Evolutionary conservation across 441 rosid genomes (phyloP).

Genomic region (Pelargonium myrrhifolium): DNA sequence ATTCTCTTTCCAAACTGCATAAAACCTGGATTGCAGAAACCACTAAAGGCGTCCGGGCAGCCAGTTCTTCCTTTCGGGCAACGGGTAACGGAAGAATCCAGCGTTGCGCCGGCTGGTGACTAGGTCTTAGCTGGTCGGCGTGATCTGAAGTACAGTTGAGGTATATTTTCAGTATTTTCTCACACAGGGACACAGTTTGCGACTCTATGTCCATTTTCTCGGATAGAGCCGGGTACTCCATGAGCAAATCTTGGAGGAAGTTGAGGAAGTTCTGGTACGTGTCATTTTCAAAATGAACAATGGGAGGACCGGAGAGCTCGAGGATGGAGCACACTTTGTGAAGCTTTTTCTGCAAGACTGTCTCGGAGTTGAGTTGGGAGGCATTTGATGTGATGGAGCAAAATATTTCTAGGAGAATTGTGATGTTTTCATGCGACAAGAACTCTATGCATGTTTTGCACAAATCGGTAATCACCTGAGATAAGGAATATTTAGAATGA

Average conservation of each 20-base stretch:
- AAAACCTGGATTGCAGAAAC: slow-evolving; percentile 53
- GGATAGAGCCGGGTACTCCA: slow-evolving; percentile 34
- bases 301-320: slow-evolving; percentile 73
- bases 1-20: slow-evolving; percentile 44
- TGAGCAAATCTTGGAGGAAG: slow-evolving; percentile 48
- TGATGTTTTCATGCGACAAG: slow-evolving; percentile 40
- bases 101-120: slow-evolving; percentile 30
- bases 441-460: slow-evolving; percentile 43
- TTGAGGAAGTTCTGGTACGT: slow-evolving; percentile 64
- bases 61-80: slow-evolving; percentile 71
- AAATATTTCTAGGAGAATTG: slow-evolving; percentile 46
- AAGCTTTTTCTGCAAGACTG: slow-evolving; percentile 52
- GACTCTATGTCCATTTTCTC: slow-evolving; percentile 50
- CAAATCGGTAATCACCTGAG: slow-evolving; percentile 71
- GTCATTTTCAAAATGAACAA: slow-evolving; percentile 85
- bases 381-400: slow-evolving; percentile 65
- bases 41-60: slow-evolving; percentile 62
- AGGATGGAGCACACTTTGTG: slow-evolving; percentile 63
- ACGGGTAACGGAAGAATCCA: slow-evolving; percentile 73
- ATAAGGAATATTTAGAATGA: background rate
- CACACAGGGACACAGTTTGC: slow-evolving; percentile 50
- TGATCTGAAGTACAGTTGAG: slow-evolving; percentile 22
- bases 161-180: slow-evolving; percentile 53
- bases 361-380: slow-evolving; percentile 50
- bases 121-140: background rate